Evolutionary conservation across 2,329 filamentous ascomycete genomes (phyloP), one percentile per base, ranked within the genome.

Genomic region (Capronia americana): DNA sequence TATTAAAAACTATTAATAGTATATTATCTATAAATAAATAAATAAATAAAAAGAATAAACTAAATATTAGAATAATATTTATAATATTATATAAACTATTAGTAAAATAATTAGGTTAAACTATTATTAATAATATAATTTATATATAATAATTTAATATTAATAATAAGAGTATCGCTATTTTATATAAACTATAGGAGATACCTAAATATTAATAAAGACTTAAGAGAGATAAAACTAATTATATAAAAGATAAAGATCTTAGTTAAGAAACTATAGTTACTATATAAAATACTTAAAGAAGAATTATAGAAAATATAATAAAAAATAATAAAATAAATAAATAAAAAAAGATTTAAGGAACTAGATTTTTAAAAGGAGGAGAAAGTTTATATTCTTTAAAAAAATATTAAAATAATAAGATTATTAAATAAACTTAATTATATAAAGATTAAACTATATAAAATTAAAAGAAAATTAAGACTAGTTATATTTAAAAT

Each of bases 151-250:
- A 54, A 30, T 14, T 26, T 7, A 10, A 30, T 28, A 14, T 1
- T 8, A 1, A 2, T 5, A 12, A 54, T 30, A 54, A 17, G 24
- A 12, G 51, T 66, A 26, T 57, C 24, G 34, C 51, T 46, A 48
- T 69, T 69, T 28, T 69, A 61, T 28, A 17, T 46, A n/a, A 69
- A 69, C 23, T 69, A 69, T 26, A 26, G 50, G 12, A 23, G 12
- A 23, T 26, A 54, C 14, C 24, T 17, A 28, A 54, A 54, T 26
- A 54, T 54, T 12, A 12, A 54, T 28, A 54, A 54, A 54, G 50
- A 54, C 20, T 8, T 7, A n/a, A 54, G 24, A 26, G 50, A 17
- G 8, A 30, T 30, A 17, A 26, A 26, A 54, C 14, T 12, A n/a
- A 54, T 54, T 6, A 10, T 17, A 12, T 23, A 54, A 54, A 28